Percentiles rank a stretch among this genome's conserved stretches.
phyloP scores from a whole-genome alignment of 306 rosid genomes.

The Glycine latifolia region DNA sequence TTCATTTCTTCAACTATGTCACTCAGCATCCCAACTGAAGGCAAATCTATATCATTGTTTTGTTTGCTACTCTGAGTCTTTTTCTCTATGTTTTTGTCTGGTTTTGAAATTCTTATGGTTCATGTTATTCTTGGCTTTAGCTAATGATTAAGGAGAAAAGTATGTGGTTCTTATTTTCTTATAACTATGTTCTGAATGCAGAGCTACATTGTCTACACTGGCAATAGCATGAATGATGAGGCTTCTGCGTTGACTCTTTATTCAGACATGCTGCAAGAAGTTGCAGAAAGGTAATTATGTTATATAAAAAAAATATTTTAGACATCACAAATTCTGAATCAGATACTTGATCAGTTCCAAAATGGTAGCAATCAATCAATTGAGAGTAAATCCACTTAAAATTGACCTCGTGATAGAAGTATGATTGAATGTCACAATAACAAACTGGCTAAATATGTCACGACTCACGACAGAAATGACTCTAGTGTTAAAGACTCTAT shows the following conservation, averaged over 20 bases:
- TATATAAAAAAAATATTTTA: not conserved
- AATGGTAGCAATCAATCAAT: not conserved
- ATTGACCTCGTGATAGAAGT: not conserved
- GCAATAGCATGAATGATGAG: constrained; percentile 36
- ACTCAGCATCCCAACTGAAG: constrained; percentile 31
- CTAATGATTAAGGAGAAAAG: not conserved
- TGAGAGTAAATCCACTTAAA: not conserved
- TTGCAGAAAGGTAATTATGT: constrained; percentile 48
- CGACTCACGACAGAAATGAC: too few species aligned
- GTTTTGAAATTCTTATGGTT: not conserved
- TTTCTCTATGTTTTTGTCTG: too few species aligned
- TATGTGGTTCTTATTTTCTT: not conserved
- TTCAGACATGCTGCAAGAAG: constrained; percentile 48
- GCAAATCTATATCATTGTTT: not conserved
- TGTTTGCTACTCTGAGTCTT: too few species aligned
- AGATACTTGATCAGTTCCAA: not conserved
- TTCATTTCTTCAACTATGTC: constrained; percentile 36
- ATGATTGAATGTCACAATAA: not conserved
- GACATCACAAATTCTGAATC: not conserved
- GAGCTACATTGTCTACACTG: constrained; percentile 57
- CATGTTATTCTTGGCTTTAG: not conserved
- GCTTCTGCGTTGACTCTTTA: constrained; percentile 47
- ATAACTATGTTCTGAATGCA: constrained; percentile 26
- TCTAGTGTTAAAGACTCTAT: too few species aligned
- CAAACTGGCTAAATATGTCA: too few species aligned